These are phyloP conservation scores for Hypomyces rosellus DNA, from an alignment of 2,329 filamentous ascomycete genomes.

Conservation along the genomic window DNA sequence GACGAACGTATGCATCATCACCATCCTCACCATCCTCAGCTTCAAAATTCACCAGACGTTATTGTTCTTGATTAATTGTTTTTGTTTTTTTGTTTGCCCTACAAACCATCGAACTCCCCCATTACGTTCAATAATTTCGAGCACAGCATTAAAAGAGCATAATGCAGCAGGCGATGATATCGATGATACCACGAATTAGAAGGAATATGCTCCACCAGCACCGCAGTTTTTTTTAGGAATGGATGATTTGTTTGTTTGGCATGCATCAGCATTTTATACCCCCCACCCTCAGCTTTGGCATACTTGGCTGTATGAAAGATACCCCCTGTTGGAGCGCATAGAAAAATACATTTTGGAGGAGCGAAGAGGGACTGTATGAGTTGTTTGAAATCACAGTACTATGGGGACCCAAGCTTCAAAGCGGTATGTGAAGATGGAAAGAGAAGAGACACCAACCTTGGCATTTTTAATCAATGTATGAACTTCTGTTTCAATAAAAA, in stretches of 20 bases:
- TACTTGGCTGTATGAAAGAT: background rate
- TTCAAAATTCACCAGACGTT: background rate
- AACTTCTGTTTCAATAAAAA: background rate
- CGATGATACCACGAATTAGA: background rate
- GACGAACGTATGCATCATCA: constrained; percentile 13
- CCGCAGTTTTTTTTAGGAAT: background rate
- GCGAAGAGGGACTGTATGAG: too few relatives aligned
- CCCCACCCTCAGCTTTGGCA: background rate
- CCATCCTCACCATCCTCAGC: constrained; percentile 9
- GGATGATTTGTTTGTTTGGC: background rate
- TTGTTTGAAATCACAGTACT: too few relatives aligned
- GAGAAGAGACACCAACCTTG: background rate
- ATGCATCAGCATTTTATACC: background rate
- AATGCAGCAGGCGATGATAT: background rate
- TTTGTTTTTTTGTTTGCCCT: background rate
- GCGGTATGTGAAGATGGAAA: background rate
- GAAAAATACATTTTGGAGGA: too few relatives aligned
- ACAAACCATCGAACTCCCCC: too few relatives aligned
- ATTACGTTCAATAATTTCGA: too few relatives aligned
- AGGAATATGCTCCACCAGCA: background rate
- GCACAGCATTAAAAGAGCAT: background rate
- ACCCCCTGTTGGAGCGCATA: background rate
- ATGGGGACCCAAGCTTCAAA: too few relatives aligned
- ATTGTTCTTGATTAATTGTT: constrained; percentile 11
- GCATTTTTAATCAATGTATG: background rate